Percentiles rank a stretch among this genome's conserved stretches.
Evolutionary conservation across 805 yeast species (phyloP).

Genomic region (Wickerhamiella kurtzmanii): DNA sequence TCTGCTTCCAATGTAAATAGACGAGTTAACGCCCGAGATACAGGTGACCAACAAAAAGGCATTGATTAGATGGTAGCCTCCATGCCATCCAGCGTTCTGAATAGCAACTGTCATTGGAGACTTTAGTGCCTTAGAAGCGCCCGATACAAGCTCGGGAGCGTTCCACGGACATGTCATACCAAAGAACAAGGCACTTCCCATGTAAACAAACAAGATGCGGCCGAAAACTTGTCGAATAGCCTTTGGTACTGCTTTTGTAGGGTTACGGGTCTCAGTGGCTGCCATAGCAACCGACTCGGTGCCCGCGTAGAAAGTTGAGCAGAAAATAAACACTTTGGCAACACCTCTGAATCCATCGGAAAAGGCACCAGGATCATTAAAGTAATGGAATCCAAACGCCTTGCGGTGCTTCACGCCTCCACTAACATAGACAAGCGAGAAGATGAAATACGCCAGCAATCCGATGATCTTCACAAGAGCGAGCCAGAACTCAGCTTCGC

Average conservation of each 20-base stretch:
- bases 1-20: constrained; percentile 56
- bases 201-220: constrained; percentile 42
- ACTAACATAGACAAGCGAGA: constrained; percentile 44
- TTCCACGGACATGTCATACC: constrained; percentile 51
- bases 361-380: constrained; percentile 42
- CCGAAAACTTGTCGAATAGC: constrained; percentile 47
- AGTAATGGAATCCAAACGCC: constrained; percentile 46
- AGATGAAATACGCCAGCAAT: constrained; percentile 41
- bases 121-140: constrained; percentile 34
- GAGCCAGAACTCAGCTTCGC: constrained; percentile 51
- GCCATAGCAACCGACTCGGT: constrained; percentile 48
- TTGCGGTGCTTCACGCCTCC: constrained; percentile 38
- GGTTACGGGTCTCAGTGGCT: constrained; percentile 52
- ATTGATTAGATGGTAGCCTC: constrained; percentile 38
- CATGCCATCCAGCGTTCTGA: constrained; percentile 37
- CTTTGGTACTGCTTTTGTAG: constrained; percentile 43
- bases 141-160: constrained; percentile 31
- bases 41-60: constrained; percentile 51
- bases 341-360: constrained; percentile 35
- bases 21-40: constrained; percentile 52
- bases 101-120: constrained; percentile 40
- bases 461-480: constrained; percentile 45
- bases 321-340: constrained; percentile 38
- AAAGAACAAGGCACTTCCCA: constrained; percentile 44
- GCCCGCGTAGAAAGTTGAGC: constrained; percentile 48